A percentile compares a stretch with the other conserved stretches of the same genome.
Evolutionary conservation across 768 basidiomycete species (phyloP).

Genomic region (Lentinula sp.): DNA sequence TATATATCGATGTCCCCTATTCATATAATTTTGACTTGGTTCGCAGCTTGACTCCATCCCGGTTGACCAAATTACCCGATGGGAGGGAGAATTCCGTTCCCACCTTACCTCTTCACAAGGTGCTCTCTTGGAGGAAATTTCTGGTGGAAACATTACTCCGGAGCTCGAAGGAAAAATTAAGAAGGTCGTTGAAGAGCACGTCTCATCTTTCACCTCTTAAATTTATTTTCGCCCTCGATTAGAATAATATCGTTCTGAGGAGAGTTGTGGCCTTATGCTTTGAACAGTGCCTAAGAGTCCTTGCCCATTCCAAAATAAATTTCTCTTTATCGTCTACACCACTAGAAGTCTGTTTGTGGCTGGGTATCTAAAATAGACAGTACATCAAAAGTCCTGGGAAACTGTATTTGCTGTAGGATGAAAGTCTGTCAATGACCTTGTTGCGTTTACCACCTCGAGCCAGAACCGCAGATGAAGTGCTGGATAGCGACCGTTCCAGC

Average conservation of each 20-base stretch:
- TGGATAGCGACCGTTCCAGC: conserved; percentile 1
- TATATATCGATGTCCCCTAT: conserved; percentile 10
- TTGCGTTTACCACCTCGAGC: not conserved
- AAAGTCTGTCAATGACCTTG: not conserved
- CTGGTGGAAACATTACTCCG: conserved; percentile 75
- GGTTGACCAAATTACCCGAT: conserved; percentile 89
- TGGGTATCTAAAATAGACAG: not conserved
- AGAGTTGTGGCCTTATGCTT: not conserved
- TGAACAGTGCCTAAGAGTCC: not conserved
- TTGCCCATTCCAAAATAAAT: not conserved
- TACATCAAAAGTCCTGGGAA: no score
- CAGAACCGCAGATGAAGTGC: not conserved
- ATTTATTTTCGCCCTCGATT: conserved; percentile 3
- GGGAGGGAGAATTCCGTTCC: conserved; percentile 90
- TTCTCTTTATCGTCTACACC: not conserved
- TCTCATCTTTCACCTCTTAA: conserved; percentile 70
- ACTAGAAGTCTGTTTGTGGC: not conserved
- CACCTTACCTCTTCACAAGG: conserved; percentile 74
- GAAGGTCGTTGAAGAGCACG: conserved; percentile 89
- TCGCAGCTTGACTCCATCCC: conserved; percentile 86
- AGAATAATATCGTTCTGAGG: not conserved
- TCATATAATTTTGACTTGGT: conserved; percentile 2
- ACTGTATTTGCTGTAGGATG: no score
- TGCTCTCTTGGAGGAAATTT: conserved; percentile 78
- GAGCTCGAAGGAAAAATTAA: conserved; percentile 93